Conservation (phyloP, 2,329 filamentous ascomycete genomes). For the Didymella exigua region DNA sequence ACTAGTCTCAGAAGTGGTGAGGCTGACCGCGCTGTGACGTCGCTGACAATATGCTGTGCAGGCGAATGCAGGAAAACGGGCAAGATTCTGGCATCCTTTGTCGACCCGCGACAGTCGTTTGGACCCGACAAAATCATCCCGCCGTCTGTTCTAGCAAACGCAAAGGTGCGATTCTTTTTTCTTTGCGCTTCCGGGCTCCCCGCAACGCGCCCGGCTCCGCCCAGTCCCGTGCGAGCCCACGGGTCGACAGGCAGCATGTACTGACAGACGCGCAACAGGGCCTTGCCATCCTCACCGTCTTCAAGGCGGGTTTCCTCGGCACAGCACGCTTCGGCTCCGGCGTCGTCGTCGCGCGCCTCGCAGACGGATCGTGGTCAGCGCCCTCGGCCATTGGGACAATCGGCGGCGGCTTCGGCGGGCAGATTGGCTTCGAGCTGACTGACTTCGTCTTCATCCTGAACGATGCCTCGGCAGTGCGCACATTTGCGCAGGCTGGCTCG, state of each 20-base stretch:
- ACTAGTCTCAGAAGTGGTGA: constrained; percentile 4
- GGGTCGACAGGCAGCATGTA: neutral
- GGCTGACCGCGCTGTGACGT: constrained; percentile 28
- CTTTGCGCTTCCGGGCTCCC: constrained; percentile 8
- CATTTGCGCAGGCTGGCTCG: constrained; percentile 90
- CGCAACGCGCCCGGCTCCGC: constrained; percentile 9
- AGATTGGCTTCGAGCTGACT: constrained; percentile 86
- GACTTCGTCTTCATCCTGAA: constrained; percentile 99
- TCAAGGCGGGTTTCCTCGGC: constrained; percentile 86
- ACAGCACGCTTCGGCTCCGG: constrained; percentile 82
- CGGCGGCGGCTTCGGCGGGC: constrained; percentile 81
- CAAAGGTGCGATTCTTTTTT: constrained; percentile 67
- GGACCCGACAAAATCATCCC: constrained; percentile 98
- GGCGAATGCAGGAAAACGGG: constrained; percentile 97
- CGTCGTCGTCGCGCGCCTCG: constrained; percentile 77
- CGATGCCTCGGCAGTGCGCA: constrained; percentile 84
- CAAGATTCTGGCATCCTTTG: constrained; percentile 92
- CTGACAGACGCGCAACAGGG: constrained; percentile 56
- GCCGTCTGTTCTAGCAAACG: constrained; percentile 83
- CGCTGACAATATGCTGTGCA: constrained; percentile 53
- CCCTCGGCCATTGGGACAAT: constrained; percentile 81
- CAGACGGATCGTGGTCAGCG: constrained; percentile 80
- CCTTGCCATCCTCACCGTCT: constrained; percentile 82
- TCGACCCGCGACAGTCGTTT: constrained; percentile 91
- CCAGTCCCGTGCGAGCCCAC: constrained; percentile 5